Conservation (phyloP, 2,329 filamentous ascomycete genomes). For the Mycosphaerelloides madeirae region DNA sequence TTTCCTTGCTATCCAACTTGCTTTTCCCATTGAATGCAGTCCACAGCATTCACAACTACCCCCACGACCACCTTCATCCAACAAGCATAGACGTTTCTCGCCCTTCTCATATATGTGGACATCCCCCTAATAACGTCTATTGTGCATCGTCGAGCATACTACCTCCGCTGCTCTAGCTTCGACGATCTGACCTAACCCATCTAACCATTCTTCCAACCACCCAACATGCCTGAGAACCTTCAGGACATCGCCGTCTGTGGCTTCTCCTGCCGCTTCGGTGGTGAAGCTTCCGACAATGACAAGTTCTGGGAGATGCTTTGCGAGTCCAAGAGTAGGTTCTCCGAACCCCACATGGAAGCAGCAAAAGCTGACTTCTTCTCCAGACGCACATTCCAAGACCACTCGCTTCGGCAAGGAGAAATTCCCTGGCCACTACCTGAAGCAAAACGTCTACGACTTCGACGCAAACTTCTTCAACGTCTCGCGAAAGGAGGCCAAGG, state of each 20-base stretch:
- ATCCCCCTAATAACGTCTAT: too few species aligned
- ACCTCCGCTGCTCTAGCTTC: too few species aligned
- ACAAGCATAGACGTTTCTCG: too few species aligned
- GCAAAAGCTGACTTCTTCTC: slow-evolving; percentile 16
- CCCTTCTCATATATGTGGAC: too few species aligned
- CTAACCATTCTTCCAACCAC: too few species aligned
- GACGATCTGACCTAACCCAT: too few species aligned
- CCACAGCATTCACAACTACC: too few species aligned
- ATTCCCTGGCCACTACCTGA: slow-evolving; percentile 27
- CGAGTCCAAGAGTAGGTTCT: not conserved
- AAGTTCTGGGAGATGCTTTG: slow-evolving; percentile 13
- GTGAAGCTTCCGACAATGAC: slow-evolving; percentile 4
- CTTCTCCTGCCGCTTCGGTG: slow-evolving; percentile 7
- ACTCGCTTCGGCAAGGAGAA: not conserved
- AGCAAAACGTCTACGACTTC: slow-evolving; percentile 14
- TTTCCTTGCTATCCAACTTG: too few species aligned
- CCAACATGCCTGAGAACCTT: too few species aligned
- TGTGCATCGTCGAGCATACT: too few species aligned
- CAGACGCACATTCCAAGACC: slow-evolving; percentile 7
- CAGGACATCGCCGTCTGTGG: slow-evolving; percentile 6
- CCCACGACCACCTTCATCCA: too few species aligned
- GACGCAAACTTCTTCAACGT: slow-evolving; percentile 23
- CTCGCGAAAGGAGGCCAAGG: slow-evolving; percentile 10
- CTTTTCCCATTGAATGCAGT: too few species aligned
- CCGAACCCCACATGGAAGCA: slow-evolving; percentile 10